Base-by-base conservation (phyloP, 805 yeast genomes). In the Priceomyces carsonii region DNA sequence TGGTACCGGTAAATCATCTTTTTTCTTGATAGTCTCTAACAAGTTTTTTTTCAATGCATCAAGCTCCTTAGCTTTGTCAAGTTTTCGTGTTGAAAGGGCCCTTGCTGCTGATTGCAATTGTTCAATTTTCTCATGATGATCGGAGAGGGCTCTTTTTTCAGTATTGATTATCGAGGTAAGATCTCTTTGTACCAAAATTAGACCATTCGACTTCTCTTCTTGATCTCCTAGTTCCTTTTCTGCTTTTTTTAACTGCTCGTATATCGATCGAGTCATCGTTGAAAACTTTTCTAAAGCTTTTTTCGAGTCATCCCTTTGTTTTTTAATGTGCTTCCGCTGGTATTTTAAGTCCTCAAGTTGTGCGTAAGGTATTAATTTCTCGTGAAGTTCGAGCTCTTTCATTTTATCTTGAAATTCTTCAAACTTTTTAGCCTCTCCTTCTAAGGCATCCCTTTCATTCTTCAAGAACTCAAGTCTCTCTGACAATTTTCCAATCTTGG, bases 381-480 rank as follows among this genome's bases (percentile, higher is more conserved):
- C 64, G 51, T 56, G 73, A 41, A 40, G 59, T 13, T 44, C 59
- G 36, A 55, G 55, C 35, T 65, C 73, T 55, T 44, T 53, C 33
- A 52, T 63, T 38, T 78, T 73, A 19, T 61, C 61, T 43, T 73
- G 67, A 41, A 63, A 79, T 26, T 67, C 73, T 43, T 71, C 61
- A 38, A 71, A 50, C 53, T 69, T 47, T 53, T 69, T 32, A 0
- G 77, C 84, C 35, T 71, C 75, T 20, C 62, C 69, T 32, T 68
- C 63, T 22, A 75, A 50, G 12, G 53, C 55, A 8, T 55, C 64
- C 40, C 64, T 69, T 30, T 69, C 71, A 6, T 46, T 48, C 4
- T 51, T 44, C 23, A 78, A 56, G 8, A 51, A 45, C 3, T 51
- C 47, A 14, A 75, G 50, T 26, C 55, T 60, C 3, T 39, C 38